Evolutionary conservation across 805 yeast species (phyloP).

Genomic region (Candida manassasensis): DNA sequence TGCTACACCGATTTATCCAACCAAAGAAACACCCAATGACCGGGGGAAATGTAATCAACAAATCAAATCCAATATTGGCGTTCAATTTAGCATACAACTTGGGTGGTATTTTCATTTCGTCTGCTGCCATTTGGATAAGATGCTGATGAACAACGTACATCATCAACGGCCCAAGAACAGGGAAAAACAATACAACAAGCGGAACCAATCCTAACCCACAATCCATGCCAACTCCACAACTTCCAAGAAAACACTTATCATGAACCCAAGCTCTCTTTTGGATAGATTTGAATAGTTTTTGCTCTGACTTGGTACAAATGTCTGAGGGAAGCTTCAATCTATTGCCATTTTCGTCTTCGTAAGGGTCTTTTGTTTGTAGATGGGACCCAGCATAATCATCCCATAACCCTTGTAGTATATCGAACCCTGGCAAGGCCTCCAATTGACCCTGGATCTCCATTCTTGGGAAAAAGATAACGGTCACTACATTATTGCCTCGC

Average conservation of each 20-base stretch:
- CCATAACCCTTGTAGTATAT: conserved; percentile 50
- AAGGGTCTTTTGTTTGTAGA: conserved; percentile 65
- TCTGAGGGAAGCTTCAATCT: conserved; percentile 58
- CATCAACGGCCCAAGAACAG: conserved; percentile 77
- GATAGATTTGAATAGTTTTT: conserved; percentile 65
- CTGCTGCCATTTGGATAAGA: conserved; percentile 56
- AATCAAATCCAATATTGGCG: conserved; percentile 70
- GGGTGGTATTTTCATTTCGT: conserved; percentile 52
- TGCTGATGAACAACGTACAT: conserved; percentile 79
- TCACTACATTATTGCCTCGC: too few relatives aligned
- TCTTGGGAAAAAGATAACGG: too few relatives aligned
- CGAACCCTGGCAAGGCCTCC: conserved; percentile 55
- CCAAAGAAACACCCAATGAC: conserved; percentile 70
- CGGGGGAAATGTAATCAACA: conserved; percentile 74
- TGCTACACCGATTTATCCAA: conserved; percentile 83
- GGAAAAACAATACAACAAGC: conserved; percentile 56
- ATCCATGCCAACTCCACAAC: conserved; percentile 58
- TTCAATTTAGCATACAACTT: conserved; percentile 64
- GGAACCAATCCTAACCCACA: conserved; percentile 81
- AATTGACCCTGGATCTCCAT: conserved; percentile 18
- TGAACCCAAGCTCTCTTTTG: conserved; percentile 82
- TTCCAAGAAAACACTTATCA: conserved; percentile 78
- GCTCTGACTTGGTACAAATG: conserved; percentile 49
- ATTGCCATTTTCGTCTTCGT: conserved; percentile 52
- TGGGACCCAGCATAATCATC: conserved; percentile 66